Conservation (phyloP, 1,139 yeast genomes). For the Candida glucosophila region DNA sequence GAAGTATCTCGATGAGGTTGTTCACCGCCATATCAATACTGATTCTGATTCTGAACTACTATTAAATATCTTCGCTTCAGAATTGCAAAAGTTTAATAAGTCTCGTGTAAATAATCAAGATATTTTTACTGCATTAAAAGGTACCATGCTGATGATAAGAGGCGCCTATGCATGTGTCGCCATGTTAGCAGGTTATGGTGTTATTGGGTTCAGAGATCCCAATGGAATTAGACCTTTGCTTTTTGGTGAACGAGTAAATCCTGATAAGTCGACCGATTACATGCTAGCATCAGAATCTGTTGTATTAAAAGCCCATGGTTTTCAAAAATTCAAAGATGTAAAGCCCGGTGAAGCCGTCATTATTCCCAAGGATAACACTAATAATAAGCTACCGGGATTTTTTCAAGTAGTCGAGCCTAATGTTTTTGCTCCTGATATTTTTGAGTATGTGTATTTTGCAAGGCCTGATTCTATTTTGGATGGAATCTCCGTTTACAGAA, state of each 20-base stretch:
- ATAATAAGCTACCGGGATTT: constrained; percentile 61
- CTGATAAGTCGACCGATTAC: constrained; percentile 73
- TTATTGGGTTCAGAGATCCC: constrained; percentile 95
- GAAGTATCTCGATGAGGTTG: constrained; percentile 79
- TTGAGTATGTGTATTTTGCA: constrained; percentile 96
- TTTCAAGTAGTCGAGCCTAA: constrained; percentile 74
- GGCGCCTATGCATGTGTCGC: constrained; percentile 97
- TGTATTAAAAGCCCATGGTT: constrained; percentile 87
- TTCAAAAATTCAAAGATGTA: constrained; percentile 68
- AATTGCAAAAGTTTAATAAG: constrained; percentile 85
- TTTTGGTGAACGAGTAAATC: constrained; percentile 67
- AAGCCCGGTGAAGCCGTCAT: constrained; percentile 96
- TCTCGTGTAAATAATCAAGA: constrained; percentile 88
- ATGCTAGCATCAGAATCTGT: constrained; percentile 96
- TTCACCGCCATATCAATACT: constrained; percentile 94
- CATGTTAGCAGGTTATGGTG: constrained; percentile 91
- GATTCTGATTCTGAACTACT: constrained; percentile 92
- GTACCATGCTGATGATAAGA: constrained; percentile 70
- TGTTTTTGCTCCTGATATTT: constrained; percentile 87
- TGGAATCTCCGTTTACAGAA: constrained; percentile 89
- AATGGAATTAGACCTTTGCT: constrained; percentile 91
- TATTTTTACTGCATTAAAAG: constrained; percentile 76
- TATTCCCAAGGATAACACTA: constrained; percentile 71
- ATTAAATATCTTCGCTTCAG: constrained; percentile 84
- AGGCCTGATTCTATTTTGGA: constrained; percentile 95